Conservation (phyloP, 148 eudicot species). For the Spergularia marina region DNA sequence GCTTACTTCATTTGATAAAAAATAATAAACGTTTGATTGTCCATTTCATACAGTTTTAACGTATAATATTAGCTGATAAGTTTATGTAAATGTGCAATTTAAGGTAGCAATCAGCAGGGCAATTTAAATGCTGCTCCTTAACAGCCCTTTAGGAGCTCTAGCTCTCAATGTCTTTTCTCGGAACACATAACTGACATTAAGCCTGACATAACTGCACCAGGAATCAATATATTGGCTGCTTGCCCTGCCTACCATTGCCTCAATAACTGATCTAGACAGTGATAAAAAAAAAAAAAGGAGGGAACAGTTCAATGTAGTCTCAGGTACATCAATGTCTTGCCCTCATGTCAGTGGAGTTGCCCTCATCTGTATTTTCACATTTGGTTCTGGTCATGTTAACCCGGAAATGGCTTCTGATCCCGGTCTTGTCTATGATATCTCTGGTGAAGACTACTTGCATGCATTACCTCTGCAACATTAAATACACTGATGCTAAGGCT, state of each 20-base stretch:
- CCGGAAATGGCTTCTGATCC: slow-evolving; percentile 65
- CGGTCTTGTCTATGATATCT: slow-evolving; percentile 57
- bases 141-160: too few relatives aligned
- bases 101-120: too few relatives aligned
- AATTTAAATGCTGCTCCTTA: too few relatives aligned
- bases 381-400: slow-evolving; percentile 69
- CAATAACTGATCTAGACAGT: slow-evolving; percentile 47
- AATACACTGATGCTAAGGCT: slow-evolving; percentile 33
- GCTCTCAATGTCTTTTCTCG: too few relatives aligned
- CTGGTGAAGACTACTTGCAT: slow-evolving; percentile 43
- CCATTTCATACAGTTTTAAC: too few relatives aligned
- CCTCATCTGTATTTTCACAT: slow-evolving; percentile 38
- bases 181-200: too few relatives aligned
- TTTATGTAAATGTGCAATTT: too few relatives aligned
- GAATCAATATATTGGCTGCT: slow-evolving; percentile 66
- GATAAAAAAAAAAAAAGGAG: slow-evolving; percentile 60
- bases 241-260: slow-evolving; percentile 65
- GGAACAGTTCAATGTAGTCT: slow-evolving; percentile 51
- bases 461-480: slow-evolving; percentile 50
- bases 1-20: too few relatives aligned
- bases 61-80: too few relatives aligned
- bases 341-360: slow-evolving; percentile 70
- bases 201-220: slow-evolving; percentile 68
- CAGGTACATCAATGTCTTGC: slow-evolving; percentile 83
- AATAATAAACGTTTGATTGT: too few relatives aligned